Base-by-base conservation (phyloP, 1,284 basidiomycete genomes). In the Marasmius tenuissimus region DNA sequence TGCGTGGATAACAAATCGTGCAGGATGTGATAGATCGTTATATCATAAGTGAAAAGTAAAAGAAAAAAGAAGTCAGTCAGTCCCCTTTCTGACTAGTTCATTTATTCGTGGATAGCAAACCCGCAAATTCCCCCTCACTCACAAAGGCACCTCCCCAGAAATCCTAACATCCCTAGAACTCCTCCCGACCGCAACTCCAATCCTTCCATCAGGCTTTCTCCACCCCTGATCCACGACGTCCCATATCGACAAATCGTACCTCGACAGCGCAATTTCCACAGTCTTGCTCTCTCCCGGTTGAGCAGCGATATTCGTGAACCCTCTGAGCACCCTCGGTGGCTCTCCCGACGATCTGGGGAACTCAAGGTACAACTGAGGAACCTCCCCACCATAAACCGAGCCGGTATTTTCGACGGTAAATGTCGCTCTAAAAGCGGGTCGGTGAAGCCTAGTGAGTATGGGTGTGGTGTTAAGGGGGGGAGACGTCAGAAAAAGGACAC, bases 361-460 rank as follows among this genome's bases (percentile, higher is more conserved):
- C 67, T 85, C 80, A 12, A 89, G 58, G 71, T 91, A 91, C 5
- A 91, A 71, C 72, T 90, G 88, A 1, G 86, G 85, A n/a, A 85
- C 84, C 58, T 87, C 85, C 33, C 78, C 78, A 38, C 89, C 90
- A 57, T 69, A 77, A 16, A 80, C 71, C 0, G 68, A 61, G 0
- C 90, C 89, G 0, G 79, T 81, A 70, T 92, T 92, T 65, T 75
- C 67, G 37, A 92, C 76, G 1, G 76, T 71, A 70, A 92, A 92
- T 0, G 79, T 80, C 1, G 90, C 83, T 48, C 78, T 72, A 68
- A 80, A 85, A 1, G 80, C 81, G 4, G 89, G 87, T 57, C 81
- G 76, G 70, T 91, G 89, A 27, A 92, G 78, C 86, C 84, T 84
- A n/a, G n/a, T n/a, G n/a, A n/a, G n/a, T n/a, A n/a, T n/a, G 49